phyloP scores from a whole-genome alignment of 106 monocot genomes.

The Dioscorea dumetorum region DNA sequence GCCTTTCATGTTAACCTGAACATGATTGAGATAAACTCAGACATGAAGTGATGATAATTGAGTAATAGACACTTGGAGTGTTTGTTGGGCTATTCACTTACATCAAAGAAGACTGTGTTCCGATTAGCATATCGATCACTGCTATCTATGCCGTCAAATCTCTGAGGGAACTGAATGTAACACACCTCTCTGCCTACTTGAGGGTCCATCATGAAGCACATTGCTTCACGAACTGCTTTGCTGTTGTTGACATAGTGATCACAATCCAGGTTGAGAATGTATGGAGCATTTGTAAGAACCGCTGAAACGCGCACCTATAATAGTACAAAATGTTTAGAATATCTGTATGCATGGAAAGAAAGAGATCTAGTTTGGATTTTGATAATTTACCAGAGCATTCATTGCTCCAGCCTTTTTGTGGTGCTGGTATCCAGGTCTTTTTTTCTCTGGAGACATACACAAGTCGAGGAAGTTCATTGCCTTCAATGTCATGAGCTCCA shows the following conservation, averaged over 20 bases:
- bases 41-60: background rate
- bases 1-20: slow-evolving; percentile 93
- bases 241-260: slow-evolving; percentile 97
- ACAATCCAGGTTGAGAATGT: slow-evolving; percentile 95
- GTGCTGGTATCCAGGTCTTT: slow-evolving; percentile 97
- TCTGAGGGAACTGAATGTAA: slow-evolving; percentile 90
- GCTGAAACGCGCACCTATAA: slow-evolving; percentile 87
- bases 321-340: background rate
- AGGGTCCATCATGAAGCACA: slow-evolving; percentile 99
- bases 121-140: slow-evolving; percentile 95
- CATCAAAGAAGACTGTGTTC: slow-evolving; percentile 93
- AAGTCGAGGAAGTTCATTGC: slow-evolving; percentile 89
- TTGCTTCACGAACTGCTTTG: slow-evolving; percentile 88
- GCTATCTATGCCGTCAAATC: slow-evolving; percentile 95
- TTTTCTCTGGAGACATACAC: slow-evolving; percentile 98
- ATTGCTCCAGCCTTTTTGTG: slow-evolving; percentile 98
- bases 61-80: background rate
- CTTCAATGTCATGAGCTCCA: slow-evolving; percentile 85
- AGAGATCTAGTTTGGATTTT: background rate
- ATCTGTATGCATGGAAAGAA: background rate
- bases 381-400: slow-evolving; percentile 74
- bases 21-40: background rate
- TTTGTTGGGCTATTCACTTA: slow-evolving; percentile 26
- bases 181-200: slow-evolving; percentile 74
- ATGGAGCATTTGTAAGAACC: slow-evolving; percentile 89